Base-by-base conservation (phyloP, 208 protist species). In the Zelonia costaricensis region DNA sequence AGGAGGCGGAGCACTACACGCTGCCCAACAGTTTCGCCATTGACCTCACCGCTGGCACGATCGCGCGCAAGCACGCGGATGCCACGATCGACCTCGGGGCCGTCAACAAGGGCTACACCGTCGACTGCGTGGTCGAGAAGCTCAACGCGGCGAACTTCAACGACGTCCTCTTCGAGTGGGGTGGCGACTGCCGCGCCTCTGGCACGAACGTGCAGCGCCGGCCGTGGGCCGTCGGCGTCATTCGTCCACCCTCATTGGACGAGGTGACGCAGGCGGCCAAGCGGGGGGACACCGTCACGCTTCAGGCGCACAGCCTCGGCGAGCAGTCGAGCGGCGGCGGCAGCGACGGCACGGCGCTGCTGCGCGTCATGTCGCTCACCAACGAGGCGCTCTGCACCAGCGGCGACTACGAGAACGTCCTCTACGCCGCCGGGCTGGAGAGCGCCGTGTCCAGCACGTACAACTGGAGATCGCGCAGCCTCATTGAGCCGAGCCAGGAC, bases 401-500 rank as follows among this genome's bases (percentile, higher is more conserved):
- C 54, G 80, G 80, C 53, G 80, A 86, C 69, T 82, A 82, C 61
- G 80, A 86, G 58, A 86, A 82, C 71, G 64, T 81, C 35, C 76
- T 82, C 53, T 63, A 62, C 22, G 44, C 59, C 27, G 53, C 23
- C 28, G 44, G 51, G 28, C 49, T 74, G 22, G 54, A 51, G 22
- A 63, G 67, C 44, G 64, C 80, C 16, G 68, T 76, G 43, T 71
- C 63, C n/a, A 71, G 63, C 42, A 86, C 69, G n/a, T 86, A 70
- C 59, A 54, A 74, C 71, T 80, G 66, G 65, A 27, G 71, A 39
- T 59, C 44, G 18, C 66, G 70, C 20, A 61, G 54, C 16, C 75
- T 79, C 30, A 58, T 81, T 27, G 56, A 58, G 25, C 71, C 71
- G 12, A 71, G 57, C 44, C 51, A 76, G 44, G 42, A 48, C 40